phyloP scores from a whole-genome alignment of 179 eudicot species.

The Spergularia azorica region DNA sequence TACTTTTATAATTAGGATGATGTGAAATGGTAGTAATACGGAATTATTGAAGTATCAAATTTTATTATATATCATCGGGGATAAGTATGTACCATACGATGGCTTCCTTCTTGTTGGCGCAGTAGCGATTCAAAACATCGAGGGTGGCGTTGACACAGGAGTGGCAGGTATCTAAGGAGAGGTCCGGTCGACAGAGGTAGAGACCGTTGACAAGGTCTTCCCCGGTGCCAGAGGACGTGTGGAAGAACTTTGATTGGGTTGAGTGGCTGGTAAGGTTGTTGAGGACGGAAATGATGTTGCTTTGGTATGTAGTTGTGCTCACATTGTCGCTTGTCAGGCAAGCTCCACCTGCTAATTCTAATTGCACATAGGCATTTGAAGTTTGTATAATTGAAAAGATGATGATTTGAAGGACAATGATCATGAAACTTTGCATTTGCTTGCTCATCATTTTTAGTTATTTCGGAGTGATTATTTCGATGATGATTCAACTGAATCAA shows the following conservation, averaged over 20 bases:
- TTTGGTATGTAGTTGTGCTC: slow-evolving; percentile 18
- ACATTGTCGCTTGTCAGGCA: not conserved
- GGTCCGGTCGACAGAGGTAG: slow-evolving; percentile 24
- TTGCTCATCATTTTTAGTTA: not conserved
- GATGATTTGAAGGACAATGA: not conserved
- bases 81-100: not conserved
- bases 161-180: slow-evolving; percentile 11
- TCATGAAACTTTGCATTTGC: not conserved
- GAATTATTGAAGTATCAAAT: too few species aligned
- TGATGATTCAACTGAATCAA: too few species aligned
- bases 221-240: not conserved
- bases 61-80: too few species aligned
- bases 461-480: too few species aligned
- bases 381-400: not conserved
- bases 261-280: slow-evolving; percentile 3
- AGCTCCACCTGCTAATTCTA: not conserved
- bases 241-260: not conserved
- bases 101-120: slow-evolving; percentile 12
- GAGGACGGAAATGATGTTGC: slow-evolving; percentile 18
- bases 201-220: slow-evolving; percentile 18
- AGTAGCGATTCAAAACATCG: not conserved
- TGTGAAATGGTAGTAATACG: too few species aligned
- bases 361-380: slow-evolving; percentile 11
- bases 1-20: too few species aligned
- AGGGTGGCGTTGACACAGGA: slow-evolving; percentile 2